Percentiles rank a stretch among this genome's conserved stretches.
Evolutionary conservation across 169 alveolate species (phyloP).

Genomic region (Miamiensis avidus): DNA sequence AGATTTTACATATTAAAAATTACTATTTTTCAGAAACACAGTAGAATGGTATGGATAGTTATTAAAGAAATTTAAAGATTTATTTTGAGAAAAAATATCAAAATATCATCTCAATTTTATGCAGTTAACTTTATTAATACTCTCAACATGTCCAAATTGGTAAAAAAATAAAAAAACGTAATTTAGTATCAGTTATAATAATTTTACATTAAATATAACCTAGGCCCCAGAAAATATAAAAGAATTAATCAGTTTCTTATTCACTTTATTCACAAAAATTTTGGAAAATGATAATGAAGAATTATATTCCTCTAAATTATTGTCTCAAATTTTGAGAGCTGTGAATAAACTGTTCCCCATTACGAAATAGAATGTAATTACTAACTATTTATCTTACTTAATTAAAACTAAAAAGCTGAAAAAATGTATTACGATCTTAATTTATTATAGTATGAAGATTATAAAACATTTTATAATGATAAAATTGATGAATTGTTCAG

Average conservation of each 20-base stretch:
- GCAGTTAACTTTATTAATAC: constrained; percentile 42
- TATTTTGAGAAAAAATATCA: constrained; percentile 27
- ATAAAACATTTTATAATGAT: constrained; percentile 37
- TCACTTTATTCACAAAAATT: constrained; percentile 35
- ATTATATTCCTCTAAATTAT: constrained; percentile 5
- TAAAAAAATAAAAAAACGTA: not conserved
- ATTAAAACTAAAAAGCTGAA: constrained; percentile 35
- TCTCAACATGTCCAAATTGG: constrained; percentile 10
- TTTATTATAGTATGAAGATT: constrained; percentile 18
- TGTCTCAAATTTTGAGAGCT: constrained; percentile 21
- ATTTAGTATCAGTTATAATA: not conserved
- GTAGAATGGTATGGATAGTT: constrained; percentile 28
- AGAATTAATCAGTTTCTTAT: constrained; percentile 41
- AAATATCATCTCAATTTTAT: constrained; percentile 24
- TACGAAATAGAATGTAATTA: constrained; percentile 27
- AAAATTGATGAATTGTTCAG: constrained; percentile 52
- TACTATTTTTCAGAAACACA: constrained; percentile 23
- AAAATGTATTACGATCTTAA: not conserved
- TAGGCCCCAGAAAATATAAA: constrained; percentile 37
- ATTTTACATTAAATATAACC: not conserved
- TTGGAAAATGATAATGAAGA: constrained; percentile 21
- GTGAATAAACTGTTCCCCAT: constrained; percentile 7
- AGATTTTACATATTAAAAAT: too few species aligned
- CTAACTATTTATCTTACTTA: constrained; percentile 19
- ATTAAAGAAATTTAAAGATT: constrained; percentile 44